A percentile compares a stretch with the other conserved stretches of the same genome.
Evolutionary conservation across 495 filamentous ascomycete species (phyloP).

Genomic region (Friedmanniomyces endolithicus): DNA sequence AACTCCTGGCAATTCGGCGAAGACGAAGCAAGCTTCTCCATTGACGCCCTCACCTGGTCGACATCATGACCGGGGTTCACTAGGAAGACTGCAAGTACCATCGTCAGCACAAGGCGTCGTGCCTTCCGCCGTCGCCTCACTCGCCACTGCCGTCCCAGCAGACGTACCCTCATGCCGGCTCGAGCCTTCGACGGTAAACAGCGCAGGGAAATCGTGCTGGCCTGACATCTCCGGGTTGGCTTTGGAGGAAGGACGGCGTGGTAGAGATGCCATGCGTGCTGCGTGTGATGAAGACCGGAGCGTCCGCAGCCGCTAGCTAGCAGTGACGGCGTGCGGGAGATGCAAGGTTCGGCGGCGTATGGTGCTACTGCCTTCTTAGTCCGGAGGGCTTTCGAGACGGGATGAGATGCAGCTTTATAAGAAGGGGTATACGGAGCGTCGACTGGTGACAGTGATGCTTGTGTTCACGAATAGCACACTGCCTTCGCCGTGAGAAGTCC

Average conservation of each 20-base stretch:
- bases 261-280: neutral
- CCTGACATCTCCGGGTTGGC: constrained; percentile 5
- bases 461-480: too few species aligned
- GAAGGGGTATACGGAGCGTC: too few species aligned
- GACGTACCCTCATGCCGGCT: constrained; percentile 21
- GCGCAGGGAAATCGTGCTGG: constrained; percentile 19
- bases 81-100: constrained; percentile 10
- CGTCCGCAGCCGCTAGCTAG: neutral
- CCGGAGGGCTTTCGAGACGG: too few species aligned
- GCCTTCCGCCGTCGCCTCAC: too few species aligned
- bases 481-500: too few species aligned
- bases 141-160: neutral
- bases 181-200: constrained; percentile 25
- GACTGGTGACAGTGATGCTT: too few species aligned
- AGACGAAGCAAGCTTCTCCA: constrained; percentile 9
- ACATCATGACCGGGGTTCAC: constrained; percentile 13
- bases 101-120: too few species aligned
- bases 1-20: constrained; percentile 26
- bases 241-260: neutral
- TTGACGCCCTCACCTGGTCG: constrained; percentile 13
- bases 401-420: too few species aligned
- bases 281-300: too few species aligned
- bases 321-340: too few species aligned
- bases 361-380: neutral
- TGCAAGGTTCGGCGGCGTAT: constrained; percentile 2